These are phyloP conservation scores for Phytophthora melonis DNA, from an alignment of 352 stramenopile species.

Conservation along the genomic window DNA sequence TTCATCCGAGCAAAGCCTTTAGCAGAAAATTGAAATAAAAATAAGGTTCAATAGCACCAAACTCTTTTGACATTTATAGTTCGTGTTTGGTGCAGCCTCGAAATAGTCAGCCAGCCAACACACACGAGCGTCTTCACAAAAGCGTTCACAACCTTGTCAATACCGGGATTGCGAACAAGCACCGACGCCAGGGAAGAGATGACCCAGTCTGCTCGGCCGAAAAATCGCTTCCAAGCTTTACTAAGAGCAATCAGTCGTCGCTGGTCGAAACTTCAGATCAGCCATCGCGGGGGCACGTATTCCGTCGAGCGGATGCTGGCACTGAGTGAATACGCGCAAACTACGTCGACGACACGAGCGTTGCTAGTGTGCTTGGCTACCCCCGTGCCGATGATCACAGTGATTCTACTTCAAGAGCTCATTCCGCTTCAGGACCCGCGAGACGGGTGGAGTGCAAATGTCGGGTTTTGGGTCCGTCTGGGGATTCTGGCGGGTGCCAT, in stretches of 20 bases:
- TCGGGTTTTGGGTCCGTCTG: constrained; percentile 1
- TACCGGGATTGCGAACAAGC: not conserved
- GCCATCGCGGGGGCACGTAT: constrained; percentile 12
- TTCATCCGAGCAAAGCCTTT: too few relatives aligned
- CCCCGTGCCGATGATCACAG: constrained; percentile 7
- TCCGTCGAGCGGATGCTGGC: constrained; percentile 25
- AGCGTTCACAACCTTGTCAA: not conserved
- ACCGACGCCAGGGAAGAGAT: not conserved
- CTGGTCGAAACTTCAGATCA: constrained; percentile 19
- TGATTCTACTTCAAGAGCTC: constrained; percentile 10
- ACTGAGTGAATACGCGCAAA: constrained; percentile 25
- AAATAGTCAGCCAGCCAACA: not conserved
- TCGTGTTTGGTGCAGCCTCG: not conserved
- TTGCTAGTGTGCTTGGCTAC: not conserved
- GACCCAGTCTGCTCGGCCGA: not conserved
- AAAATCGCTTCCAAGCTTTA: not conserved
- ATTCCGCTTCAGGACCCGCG: not conserved
- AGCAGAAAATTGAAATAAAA: too few relatives aligned
- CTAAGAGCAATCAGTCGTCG: not conserved
- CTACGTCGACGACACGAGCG: not conserved
- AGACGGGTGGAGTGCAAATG: not conserved
- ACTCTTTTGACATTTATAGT: not conserved
- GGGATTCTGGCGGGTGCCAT: constrained; percentile 6
- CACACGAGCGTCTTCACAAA: not conserved
- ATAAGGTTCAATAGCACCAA: not conserved